Base-by-base conservation (phyloP, 495 filamentous ascomycete genomes). In the Podospora fimiseda region DNA sequence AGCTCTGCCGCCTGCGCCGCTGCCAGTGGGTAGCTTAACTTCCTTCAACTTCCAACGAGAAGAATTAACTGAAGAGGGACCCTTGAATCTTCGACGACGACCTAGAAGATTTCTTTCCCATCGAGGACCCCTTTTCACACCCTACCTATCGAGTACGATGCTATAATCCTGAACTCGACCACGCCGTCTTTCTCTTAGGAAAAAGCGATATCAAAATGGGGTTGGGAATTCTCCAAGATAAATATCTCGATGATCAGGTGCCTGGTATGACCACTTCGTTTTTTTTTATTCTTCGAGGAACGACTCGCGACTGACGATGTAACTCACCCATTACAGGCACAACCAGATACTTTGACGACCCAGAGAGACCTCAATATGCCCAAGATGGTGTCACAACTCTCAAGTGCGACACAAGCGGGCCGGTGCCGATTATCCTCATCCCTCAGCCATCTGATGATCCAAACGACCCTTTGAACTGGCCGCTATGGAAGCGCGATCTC, bases 381-480 rank as follows among this genome's bases (percentile, higher is more conserved):
- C 62, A 63, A 9, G 63, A 74, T 16, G 59, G 63, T 2, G 53
- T 64, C 13, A 61, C 75, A 3, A 70, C 71, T 40, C 67, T 91
- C 53, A 92, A 92, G 66, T 86, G 84, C 69, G 89, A 90, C 65
- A 79, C 67, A 11, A 84, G 76, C 38, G 85, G 86, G 9, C 67
- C 75, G 2, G 70, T 76, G 2, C 83, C 85, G 21, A 84, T 90
- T 51, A 81, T 93, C 53, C 77, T 95, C 39, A 82, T 89, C 16
- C 88, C 88, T 1, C 88, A 90, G 59, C 88, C 88, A 9, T 88
- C 82, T 41, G 83, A 90, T 65, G 85, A 89, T 59, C 86, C 87
- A 6, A 88, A 90, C 60, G 87, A 91, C 62, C 87, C 87, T 3
- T 64, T 76, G 23, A 96, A 96, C 65, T 95, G 90, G 90, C 84